Conservation (phyloP, 73 alveolate species). For the Paramecium sonneborni region DNA sequence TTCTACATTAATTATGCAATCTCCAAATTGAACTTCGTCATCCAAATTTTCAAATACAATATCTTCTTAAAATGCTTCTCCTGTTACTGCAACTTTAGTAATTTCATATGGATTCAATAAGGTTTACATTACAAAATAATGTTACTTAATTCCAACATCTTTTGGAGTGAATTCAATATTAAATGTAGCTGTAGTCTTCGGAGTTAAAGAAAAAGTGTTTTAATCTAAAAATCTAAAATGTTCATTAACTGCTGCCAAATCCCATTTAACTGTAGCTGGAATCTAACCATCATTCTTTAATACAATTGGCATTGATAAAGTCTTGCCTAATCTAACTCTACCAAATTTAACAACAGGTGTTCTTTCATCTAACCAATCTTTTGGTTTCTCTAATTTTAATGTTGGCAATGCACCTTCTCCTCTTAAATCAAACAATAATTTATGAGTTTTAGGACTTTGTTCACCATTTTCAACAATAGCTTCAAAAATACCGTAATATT, state of each 20-base stretch:
- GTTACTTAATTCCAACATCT: conserved; percentile 85
- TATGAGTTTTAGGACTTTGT: conserved; percentile 89
- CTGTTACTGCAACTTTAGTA: conserved; percentile 89
- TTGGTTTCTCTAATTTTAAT: conserved; percentile 89
- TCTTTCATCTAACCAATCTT: conserved; percentile 93
- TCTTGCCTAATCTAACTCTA: conserved; percentile 91
- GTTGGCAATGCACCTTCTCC: conserved; percentile 99
- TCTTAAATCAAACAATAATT: conserved; percentile 93
- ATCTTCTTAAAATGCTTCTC: conserved; percentile 97
- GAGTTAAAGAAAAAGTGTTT: conserved; percentile 92
- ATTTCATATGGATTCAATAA: conserved; percentile 96
- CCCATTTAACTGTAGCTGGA: conserved; percentile 98
- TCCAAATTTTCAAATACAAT: conserved; percentile 96
- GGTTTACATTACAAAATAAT: conserved; percentile 87
- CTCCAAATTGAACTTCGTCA: conserved; percentile 94
- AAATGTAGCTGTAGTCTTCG: conserved; percentile 93
- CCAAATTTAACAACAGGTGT: conserved; percentile 92
- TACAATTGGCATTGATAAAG: conserved; percentile 82
- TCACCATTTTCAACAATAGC: conserved; percentile 98
- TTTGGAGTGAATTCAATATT: conserved; percentile 92
- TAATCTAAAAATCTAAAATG: conserved; percentile 90
- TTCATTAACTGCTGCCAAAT: conserved; percentile 84
- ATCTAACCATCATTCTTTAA: conserved; percentile 96
- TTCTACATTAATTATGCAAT: conserved; percentile 89
- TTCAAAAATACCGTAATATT: conserved; percentile 97